These are phyloP conservation scores for Carex parvula DNA, from an alignment of 176 grass and related monocot genomes.

Conservation along the genomic window DNA sequence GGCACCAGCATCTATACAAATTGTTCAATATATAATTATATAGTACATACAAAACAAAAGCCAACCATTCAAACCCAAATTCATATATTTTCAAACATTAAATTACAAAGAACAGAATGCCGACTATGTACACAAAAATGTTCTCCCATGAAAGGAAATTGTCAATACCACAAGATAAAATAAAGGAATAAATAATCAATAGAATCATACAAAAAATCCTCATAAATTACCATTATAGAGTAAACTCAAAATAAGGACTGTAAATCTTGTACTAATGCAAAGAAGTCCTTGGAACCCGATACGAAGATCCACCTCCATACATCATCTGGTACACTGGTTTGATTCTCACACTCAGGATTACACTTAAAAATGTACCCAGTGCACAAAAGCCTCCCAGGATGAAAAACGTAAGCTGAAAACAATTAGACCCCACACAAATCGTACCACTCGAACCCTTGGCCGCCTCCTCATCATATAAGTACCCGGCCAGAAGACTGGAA, in stretches of 20 bases:
- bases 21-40: not conserved
- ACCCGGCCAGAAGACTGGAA: conserved; percentile 46
- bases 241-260: not conserved
- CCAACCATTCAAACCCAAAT: not conserved
- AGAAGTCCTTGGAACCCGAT: conserved; percentile 21
- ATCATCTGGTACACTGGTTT: conserved; percentile 49
- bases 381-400: conserved; percentile 42
- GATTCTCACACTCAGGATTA: conserved; percentile 44
- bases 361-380: conserved; percentile 42
- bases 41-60: not conserved
- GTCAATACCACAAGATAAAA: not conserved
- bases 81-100: not conserved
- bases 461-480: conserved; percentile 44
- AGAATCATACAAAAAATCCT: not conserved
- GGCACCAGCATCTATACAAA: not conserved
- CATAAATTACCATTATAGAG: not conserved
- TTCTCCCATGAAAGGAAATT: not conserved
- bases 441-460: conserved; percentile 12
- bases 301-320: conserved; percentile 47
- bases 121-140: not conserved
- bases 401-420: conserved; percentile 52
- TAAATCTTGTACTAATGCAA: conserved; percentile 21
- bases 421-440: conserved; percentile 38
- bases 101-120: not conserved
- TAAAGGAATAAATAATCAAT: not conserved